Conservation (phyloP, 129 eudicot genomes). For the Calendula officinalis region DNA sequence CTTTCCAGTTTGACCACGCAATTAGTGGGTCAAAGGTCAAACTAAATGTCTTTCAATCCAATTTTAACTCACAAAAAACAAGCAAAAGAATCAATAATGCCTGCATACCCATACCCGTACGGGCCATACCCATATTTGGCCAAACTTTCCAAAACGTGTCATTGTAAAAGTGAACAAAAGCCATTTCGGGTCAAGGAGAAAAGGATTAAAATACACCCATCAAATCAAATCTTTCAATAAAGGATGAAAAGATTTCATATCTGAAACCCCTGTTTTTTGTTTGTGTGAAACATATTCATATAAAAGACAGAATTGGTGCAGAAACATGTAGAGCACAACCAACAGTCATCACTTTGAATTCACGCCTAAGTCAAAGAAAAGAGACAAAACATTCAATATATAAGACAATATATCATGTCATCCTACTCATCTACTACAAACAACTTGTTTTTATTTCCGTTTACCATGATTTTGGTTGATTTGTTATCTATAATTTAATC, state of each 20-base stretch:
- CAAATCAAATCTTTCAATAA: constrained; percentile 37
- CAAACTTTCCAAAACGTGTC: constrained; percentile 6
- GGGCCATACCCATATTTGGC: constrained; percentile 7
- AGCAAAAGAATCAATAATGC: constrained; percentile 24
- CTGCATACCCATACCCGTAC: constrained; percentile 6
- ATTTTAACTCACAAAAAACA: constrained; percentile 20
- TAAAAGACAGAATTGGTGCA: constrained; percentile 32
- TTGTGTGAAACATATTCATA: constrained; percentile 17
- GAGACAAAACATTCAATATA: constrained; percentile 21
- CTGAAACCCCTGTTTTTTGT: constrained; percentile 23
- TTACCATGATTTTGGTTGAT: not conserved
- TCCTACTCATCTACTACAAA: not conserved
- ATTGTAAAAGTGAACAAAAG: constrained; percentile 15
- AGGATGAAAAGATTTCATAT: constrained; percentile 34
- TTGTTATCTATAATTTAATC: not conserved
- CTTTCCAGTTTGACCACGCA: constrained; percentile 38
- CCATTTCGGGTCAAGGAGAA: constrained; percentile 16
- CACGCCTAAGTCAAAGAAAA: constrained; percentile 28
- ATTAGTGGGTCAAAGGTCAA: constrained; percentile 49
- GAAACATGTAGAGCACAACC: constrained; percentile 34
- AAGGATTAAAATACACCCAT: constrained; percentile 24
- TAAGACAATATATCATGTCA: constrained; percentile 27
- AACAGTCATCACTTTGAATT: constrained; percentile 31
- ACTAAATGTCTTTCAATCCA: constrained; percentile 12
- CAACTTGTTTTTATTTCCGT: not conserved